phyloP scores from a whole-genome alignment of 345 rosid genomes.

The Populus deltoides region DNA sequence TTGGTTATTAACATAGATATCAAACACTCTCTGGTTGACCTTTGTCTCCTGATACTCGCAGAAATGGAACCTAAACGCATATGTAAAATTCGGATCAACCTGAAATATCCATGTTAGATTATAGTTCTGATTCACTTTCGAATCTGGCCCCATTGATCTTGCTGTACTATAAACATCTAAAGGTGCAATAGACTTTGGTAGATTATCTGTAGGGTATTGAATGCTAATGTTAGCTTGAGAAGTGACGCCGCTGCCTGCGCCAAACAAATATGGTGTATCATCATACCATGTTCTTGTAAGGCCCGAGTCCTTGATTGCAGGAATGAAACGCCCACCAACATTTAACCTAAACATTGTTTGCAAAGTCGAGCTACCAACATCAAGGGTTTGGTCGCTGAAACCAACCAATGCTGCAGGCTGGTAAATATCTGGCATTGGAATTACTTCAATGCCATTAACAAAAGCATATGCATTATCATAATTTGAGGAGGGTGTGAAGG shows the following conservation, averaged over 20 bases:
- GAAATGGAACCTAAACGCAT: constrained; percentile 24
- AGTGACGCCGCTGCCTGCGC: constrained; percentile 17
- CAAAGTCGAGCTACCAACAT: constrained; percentile 11
- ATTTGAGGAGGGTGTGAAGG: constrained; percentile 21
- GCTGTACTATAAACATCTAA: constrained; percentile 16
- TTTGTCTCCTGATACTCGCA: constrained; percentile 13
- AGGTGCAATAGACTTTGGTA: constrained; percentile 18
- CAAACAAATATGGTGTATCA: constrained; percentile 28
- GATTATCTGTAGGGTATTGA: constrained; percentile 11
- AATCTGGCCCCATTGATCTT: constrained; percentile 18
- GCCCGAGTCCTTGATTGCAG: constrained; percentile 24
- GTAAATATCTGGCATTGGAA: constrained; percentile 29
- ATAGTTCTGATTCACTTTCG: constrained; percentile 11
- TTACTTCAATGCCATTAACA: constrained; percentile 27
- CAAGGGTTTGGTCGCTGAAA: constrained; percentile 8
- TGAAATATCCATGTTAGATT: constrained; percentile 24
- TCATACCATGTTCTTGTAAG: constrained; percentile 29
- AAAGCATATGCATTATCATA: constrained; percentile 16
- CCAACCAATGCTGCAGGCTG: constrained; percentile 15
- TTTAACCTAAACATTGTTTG: constrained; percentile 27
- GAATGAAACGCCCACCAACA: constrained; percentile 27
- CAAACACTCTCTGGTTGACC: constrained; percentile 22
- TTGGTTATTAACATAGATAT: constrained; percentile 25
- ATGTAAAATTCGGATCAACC: constrained; percentile 23
- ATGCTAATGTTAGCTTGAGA: constrained; percentile 6